A percentile compares a stretch with the other conserved stretches of the same genome.
phyloP scores from a whole-genome alignment of 768 basidiomycete species.

The Serendipita sp. region DNA sequence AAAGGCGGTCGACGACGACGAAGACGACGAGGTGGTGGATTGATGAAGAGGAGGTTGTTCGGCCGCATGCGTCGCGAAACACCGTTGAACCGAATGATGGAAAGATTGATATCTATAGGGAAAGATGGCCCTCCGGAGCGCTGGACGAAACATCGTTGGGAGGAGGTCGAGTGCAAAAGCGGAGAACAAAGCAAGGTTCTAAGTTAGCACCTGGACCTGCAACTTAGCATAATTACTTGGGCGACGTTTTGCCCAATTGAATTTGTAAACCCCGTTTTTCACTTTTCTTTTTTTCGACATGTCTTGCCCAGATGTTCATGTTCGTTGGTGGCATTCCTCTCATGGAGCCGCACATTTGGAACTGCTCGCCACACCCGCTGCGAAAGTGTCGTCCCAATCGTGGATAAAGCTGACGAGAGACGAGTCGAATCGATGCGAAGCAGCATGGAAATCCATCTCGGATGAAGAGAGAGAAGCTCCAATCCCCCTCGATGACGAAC shows the following conservation, averaged over 20 bases:
- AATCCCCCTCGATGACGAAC: not conserved
- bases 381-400: not conserved
- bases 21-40: too few species aligned
- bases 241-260: too few species aligned
- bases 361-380: not conserved
- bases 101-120: too few species aligned
- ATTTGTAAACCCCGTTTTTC: too few species aligned
- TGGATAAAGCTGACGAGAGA: constrained; percentile 7
- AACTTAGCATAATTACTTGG: too few species aligned
- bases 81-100: too few species aligned
- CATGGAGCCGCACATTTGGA: not conserved
- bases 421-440: constrained; percentile 17
- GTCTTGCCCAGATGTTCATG: not conserved
- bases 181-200: too few species aligned
- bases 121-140: too few species aligned
- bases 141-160: too few species aligned
- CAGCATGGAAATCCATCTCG: constrained; percentile 15
- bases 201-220: too few species aligned
- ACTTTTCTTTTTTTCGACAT: not conserved
- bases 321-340: not conserved
- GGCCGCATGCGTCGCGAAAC: not conserved
- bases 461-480: constrained; percentile 9
- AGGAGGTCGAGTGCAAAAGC: too few species aligned
- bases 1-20: too few species aligned
- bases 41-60: not conserved